phyloP scores from a whole-genome alignment of 148 eudicot species.

The Rhododendron williamsianum region DNA sequence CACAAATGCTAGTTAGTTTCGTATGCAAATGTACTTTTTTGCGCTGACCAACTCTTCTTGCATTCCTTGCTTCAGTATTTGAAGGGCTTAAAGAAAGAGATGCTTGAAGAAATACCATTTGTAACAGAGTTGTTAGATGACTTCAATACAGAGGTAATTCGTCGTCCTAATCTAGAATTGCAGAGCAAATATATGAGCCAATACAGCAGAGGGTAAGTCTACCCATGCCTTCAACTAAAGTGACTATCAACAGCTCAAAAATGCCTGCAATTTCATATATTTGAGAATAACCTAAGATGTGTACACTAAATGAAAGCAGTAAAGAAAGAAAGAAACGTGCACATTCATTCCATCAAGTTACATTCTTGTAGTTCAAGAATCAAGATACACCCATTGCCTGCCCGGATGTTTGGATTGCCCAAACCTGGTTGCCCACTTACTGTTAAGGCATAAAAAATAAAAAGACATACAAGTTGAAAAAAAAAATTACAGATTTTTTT shows the following conservation, averaged over 20 bases:
- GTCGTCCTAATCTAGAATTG: background rate
- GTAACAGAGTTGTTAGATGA: constrained; percentile 32
- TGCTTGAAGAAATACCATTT: constrained; percentile 43
- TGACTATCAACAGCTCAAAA: background rate
- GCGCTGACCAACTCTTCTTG: constrained; percentile 6
- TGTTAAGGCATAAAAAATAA: too few relatives aligned
- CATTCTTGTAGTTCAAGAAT: background rate
- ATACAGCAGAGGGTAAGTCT: background rate
- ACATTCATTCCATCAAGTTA: background rate
- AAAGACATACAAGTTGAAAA: too few relatives aligned
- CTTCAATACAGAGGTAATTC: constrained; percentile 32
- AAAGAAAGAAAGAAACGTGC: background rate
- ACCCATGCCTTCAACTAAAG: background rate
- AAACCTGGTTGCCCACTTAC: too few relatives aligned
- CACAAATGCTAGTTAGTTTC: background rate
- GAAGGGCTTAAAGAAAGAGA: constrained; percentile 36
- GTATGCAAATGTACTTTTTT: background rate
- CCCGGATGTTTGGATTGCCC: too few relatives aligned
- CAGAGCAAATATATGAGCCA: background rate
- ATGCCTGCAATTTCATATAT: background rate
- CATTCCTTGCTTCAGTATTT: constrained; percentile 28
- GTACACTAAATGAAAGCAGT: background rate
- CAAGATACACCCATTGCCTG: too few relatives aligned
- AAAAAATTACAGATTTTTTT: too few relatives aligned
- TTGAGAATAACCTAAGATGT: background rate